phyloP scores from a whole-genome alignment of 83 land plant species.

The Isoetes engelmannii region DNA sequence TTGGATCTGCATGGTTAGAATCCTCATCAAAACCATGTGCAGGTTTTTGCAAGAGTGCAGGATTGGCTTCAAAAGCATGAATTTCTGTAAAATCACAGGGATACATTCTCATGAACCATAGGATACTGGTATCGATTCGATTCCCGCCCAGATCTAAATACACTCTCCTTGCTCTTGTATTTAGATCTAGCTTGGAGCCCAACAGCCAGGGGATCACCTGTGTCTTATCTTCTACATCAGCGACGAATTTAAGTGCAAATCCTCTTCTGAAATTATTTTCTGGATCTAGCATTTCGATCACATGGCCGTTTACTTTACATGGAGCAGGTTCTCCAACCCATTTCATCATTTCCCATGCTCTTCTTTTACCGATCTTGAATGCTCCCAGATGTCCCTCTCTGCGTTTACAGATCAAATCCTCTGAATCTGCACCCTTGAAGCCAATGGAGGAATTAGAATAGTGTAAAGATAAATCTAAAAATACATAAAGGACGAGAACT shows the following conservation, averaged over 20 bases:
- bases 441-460: too few species aligned
- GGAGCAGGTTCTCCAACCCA: slow-evolving; percentile 21
- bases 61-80: slow-evolving; percentile 16
- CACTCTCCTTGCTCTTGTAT: background rate
- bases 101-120: slow-evolving; percentile 18
- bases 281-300: slow-evolving; percentile 22
- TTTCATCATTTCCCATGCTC: slow-evolving; percentile 28
- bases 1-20: background rate
- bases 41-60: slow-evolving; percentile 5
- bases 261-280: slow-evolving; percentile 26
- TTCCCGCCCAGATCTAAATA: slow-evolving; percentile 13
- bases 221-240: slow-evolving; percentile 29
- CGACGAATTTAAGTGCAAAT: slow-evolving; percentile 15
- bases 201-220: slow-evolving; percentile 30
- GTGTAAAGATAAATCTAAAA: too few species aligned
- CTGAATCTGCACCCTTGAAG: too few species aligned
- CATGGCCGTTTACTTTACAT: slow-evolving; percentile 20
- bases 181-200: slow-evolving; percentile 18
- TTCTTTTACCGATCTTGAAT: too few species aligned
- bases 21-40: background rate
- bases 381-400: too few species aligned
- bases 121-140: slow-evolving; percentile 18
- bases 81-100: slow-evolving; percentile 22
- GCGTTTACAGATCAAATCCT: too few species aligned
- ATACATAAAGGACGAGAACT: too few species aligned